These are phyloP conservation scores for Leccinum uliginosum DNA, from an alignment of 768 basidiomycete genomes.

Conservation along the genomic window DNA sequence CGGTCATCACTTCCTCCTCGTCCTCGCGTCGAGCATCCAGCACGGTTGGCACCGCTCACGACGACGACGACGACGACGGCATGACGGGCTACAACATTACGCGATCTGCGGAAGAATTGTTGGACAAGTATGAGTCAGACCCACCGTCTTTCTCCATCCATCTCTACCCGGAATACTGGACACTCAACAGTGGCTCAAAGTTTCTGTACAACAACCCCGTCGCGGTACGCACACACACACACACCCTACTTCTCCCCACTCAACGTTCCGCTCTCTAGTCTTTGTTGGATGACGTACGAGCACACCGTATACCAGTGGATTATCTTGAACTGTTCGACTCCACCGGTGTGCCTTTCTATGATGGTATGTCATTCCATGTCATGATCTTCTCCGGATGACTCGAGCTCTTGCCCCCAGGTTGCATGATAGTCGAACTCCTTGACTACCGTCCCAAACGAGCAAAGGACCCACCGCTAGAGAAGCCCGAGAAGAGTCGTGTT, in stretches of 20 bases:
- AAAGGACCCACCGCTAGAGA: conserved; percentile 55
- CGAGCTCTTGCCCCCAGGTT: conserved; percentile 44
- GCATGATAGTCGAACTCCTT: conserved; percentile 79
- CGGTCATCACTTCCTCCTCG: conserved; percentile 7
- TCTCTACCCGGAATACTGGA: conserved; percentile 77
- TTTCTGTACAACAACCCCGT: conserved; percentile 78
- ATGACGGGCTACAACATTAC: conserved; percentile 77
- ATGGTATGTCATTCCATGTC: conserved; percentile 48
- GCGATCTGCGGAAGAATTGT: conserved; percentile 55
- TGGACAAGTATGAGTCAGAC: conserved; percentile 50
- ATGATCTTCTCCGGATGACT: conserved; percentile 1
- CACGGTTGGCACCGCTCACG: background rate
- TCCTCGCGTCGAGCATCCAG: background rate
- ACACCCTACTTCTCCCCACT: conserved; percentile 1
- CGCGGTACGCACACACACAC: conserved; percentile 40
- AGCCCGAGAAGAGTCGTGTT: conserved; percentile 61
- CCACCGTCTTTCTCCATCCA: conserved; percentile 78
- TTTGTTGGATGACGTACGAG: conserved; percentile 77
- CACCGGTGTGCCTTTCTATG: conserved; percentile 74
- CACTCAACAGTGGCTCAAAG: conserved; percentile 75
- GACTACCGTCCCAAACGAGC: conserved; percentile 64
- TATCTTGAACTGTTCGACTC: conserved; percentile 78
- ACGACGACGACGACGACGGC: conserved; percentile 11
- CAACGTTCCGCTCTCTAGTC: conserved; percentile 41
- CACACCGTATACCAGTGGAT: conserved; percentile 80